A percentile compares a stretch with the other conserved stretches of the same genome.
These are phyloP conservation scores for Cladophialophora exuberans DNA, from an alignment of 2,329 filamentous ascomycete species.

Conservation along the genomic window DNA sequence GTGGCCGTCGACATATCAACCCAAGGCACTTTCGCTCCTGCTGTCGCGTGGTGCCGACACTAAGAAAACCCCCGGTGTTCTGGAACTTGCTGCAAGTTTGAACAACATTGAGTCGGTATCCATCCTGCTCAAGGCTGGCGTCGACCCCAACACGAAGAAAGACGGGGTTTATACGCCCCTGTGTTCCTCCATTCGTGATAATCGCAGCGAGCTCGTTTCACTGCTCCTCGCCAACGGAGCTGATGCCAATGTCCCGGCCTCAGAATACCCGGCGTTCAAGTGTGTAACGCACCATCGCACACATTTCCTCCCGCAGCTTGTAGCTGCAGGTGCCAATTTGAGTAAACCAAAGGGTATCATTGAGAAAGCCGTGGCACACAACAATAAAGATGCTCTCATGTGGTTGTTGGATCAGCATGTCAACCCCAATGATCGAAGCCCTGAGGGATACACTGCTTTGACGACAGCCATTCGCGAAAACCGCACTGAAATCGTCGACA, in stretches of 20 bases:
- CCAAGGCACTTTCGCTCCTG: conserved; percentile 61
- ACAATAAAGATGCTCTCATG: conserved; percentile 63
- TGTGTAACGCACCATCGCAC: conserved; percentile 68
- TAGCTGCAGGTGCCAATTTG: conserved; percentile 64
- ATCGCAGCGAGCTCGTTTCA: conserved; percentile 63
- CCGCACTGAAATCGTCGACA: conserved; percentile 61
- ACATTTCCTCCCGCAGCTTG: conserved; percentile 62
- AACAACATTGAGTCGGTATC: conserved; percentile 67
- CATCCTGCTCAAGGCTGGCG: conserved; percentile 60
- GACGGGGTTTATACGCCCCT: conserved; percentile 70
- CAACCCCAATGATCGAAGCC: conserved; percentile 62
- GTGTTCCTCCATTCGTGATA: conserved; percentile 69
- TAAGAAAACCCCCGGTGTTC: conserved; percentile 64
- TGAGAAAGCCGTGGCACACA: conserved; percentile 65
- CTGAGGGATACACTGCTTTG: conserved; percentile 63
- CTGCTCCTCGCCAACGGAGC: conserved; percentile 59
- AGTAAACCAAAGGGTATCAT: conserved; percentile 66
- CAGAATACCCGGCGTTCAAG: conserved; percentile 70
- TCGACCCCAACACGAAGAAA: conserved; percentile 65
- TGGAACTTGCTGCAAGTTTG: conserved; percentile 66
- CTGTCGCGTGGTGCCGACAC: conserved; percentile 62
- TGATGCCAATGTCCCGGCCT: conserved; percentile 58
- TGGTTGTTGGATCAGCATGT: conserved; percentile 65
- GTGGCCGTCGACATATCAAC: conserved; percentile 66
- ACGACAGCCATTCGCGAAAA: conserved; percentile 68